Base-by-base conservation (phyloP, 208 protist species). In the Herpetomonas tarakana region DNA sequence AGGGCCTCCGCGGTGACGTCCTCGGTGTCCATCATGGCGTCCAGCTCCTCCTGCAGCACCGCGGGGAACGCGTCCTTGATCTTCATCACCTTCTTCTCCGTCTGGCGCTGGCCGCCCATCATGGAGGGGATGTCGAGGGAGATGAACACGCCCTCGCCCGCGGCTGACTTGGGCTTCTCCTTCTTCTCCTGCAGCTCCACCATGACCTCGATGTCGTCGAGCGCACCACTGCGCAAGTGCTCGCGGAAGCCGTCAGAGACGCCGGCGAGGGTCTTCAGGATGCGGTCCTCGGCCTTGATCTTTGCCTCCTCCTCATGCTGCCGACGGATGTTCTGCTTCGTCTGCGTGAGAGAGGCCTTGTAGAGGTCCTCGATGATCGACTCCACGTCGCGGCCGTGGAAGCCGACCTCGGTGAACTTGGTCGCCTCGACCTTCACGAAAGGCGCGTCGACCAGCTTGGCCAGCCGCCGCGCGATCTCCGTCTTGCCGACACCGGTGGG, bases 351-450 rank as follows among this genome's bases (percentile, higher is more conserved):
- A 1, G 94, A 92, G 0, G 89, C 86, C 62, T 98, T 98, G 52
- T 98, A 94, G 6, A 99, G 76, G 75, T 99, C 97, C 60, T 96
- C 82, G 63, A 99, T 98, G 68, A 98, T 98, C 57, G 88, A 95
- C 73, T 99, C 97, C 24, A 99, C 97, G 52, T 99, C 97, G 9
- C 96, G 83, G 41, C 95, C 95, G 76, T 98, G 91, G 65, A 98
- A 98, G 29, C 97, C 97, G 14, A 99, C 97, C 61, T 99, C 97
- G 0, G 98, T 99, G 69, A 98, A 99, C 83, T 99, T 99, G 14
- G 98, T 99, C 3, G 97, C 97, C 75, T 99, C 98, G 19, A 99
- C 97, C 72, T 99, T 99, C 29, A 99, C 86, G 62, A 99, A 99
- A 2, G 98, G 98, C 11, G 97, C 96, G 57, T 98, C 86, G 7